Evolutionary conservation across 2,329 filamentous ascomycete genomes (phyloP), one percentile per base, ranked within the genome.

Genomic region (Paraconiothyrium sp.): DNA sequence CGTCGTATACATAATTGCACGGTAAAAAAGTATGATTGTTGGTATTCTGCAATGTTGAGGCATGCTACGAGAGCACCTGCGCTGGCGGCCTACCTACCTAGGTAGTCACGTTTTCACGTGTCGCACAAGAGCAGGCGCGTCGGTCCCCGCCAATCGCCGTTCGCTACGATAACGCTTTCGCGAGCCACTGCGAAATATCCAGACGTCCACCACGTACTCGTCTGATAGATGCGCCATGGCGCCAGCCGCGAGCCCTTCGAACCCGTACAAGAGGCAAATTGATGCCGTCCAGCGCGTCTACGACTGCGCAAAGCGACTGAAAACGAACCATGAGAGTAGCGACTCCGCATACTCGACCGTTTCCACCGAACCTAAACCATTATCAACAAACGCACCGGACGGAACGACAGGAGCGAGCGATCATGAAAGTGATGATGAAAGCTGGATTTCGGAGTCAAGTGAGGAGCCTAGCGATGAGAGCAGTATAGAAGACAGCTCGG

Each of bases 401-500:
- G 58, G 66, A 10, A 60, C 68, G 3, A 67, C 67, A 9, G 64
- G 66, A n/a, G 57, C 69, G 1, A 71, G 65, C 65, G 67, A 74
- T 20, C 37, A 55, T 27, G 67, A 68, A 22, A 68, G 60, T 10
- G 70, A 71, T n/a, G 67, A 59, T 20, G 70, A 69, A 34, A 77
- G 69, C 64, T 72, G 73, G 30, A 34, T 78, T 0, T 73, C 72
- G 30, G 70, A 74, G 22, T 79, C 77, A 27, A 78, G 76, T 58
- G 74, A 77, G 55, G 77, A 78, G 54, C 74, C 77, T 20, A 79
- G 76, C 67, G 75, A 74, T 24, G 69, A 75, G 24, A 75, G 70
- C 50, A 73, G 71, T 1, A 70, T 67, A 44, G 76, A 78, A n/a
- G 69, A 70, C 10, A 68, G 67, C 10, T 46, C 43, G n/a, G 43